These are phyloP conservation scores for Backusella liffmaniae DNA, from an alignment of 192 early-diverging fungal species.

Conservation along the genomic window DNA sequence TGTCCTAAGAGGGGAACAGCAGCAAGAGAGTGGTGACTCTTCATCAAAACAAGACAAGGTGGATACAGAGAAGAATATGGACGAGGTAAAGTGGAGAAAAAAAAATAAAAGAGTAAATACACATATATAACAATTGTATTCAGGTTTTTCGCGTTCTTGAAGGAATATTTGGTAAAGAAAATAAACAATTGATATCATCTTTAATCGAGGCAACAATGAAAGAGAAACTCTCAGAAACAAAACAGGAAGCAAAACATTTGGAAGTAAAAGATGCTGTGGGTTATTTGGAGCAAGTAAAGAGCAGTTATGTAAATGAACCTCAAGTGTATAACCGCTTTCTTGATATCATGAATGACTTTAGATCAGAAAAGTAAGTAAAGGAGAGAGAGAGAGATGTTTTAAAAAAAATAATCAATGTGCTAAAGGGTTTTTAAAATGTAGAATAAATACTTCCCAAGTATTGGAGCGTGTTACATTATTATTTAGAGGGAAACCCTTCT, in stretches of 20 bases:
- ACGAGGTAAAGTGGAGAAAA: not conserved
- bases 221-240: not conserved
- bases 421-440: not conserved
- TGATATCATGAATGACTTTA: conserved; percentile 29
- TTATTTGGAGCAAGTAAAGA: conserved; percentile 24
- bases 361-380: conserved; percentile 25
- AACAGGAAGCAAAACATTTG: not conserved
- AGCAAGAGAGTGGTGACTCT: not conserved
- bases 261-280: conserved; percentile 30
- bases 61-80: not conserved
- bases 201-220: not conserved
- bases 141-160: conserved; percentile 10
- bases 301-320: conserved; percentile 9
- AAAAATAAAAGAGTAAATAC: no score
- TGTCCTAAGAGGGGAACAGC: conserved; percentile 18
- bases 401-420: no score
- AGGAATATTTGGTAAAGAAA: conserved; percentile 20
- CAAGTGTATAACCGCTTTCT: conserved; percentile 18
- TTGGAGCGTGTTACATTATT: conserved; percentile 26
- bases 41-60: not conserved
- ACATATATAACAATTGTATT: not conserved
- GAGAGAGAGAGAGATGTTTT: not conserved
- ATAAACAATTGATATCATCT: not conserved
- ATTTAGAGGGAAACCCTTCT: conserved; percentile 29
- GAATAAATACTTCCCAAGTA: conserved; percentile 32